Evolutionary conservation across 805 yeast genomes (phyloP).

Genomic region (Ogataea allantospora): DNA sequence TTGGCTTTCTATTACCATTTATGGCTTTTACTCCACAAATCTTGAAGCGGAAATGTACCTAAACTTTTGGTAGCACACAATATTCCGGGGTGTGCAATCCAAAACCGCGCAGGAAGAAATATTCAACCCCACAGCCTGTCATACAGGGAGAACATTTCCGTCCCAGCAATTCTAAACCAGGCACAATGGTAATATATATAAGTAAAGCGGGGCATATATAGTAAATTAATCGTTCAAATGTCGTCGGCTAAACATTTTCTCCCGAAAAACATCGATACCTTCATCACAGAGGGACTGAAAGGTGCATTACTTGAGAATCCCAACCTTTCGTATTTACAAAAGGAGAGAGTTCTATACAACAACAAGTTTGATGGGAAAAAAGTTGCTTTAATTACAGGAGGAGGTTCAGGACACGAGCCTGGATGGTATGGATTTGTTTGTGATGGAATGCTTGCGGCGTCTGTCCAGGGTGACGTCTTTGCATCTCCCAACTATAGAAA

Average conservation of each 20-base stretch:
- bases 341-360: conserved; percentile 40
- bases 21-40: background rate
- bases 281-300: conserved; percentile 38
- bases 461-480: conserved; percentile 42
- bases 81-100: no score
- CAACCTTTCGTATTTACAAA: conserved; percentile 35
- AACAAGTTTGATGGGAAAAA: conserved; percentile 26
- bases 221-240: conserved; percentile 6
- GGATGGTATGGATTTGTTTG: conserved; percentile 43
- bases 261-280: conserved; percentile 33
- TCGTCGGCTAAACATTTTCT: conserved; percentile 45
- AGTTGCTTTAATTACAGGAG: conserved; percentile 39
- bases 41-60: no score
- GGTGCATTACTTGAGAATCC: conserved; percentile 41
- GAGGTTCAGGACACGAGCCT: conserved; percentile 46
- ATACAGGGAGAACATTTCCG: no score
- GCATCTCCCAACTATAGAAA: conserved; percentile 40
- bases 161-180: no score
- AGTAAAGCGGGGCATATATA: no score
- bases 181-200: conserved; percentile 1
- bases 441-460: conserved; percentile 38
- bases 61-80: no score
- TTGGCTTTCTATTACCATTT: background rate
- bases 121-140: no score
- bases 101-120: no score